These are phyloP conservation scores for Penicillium vulpinum DNA, from an alignment of 2,329 filamentous ascomycete species.

Conservation along the genomic window DNA sequence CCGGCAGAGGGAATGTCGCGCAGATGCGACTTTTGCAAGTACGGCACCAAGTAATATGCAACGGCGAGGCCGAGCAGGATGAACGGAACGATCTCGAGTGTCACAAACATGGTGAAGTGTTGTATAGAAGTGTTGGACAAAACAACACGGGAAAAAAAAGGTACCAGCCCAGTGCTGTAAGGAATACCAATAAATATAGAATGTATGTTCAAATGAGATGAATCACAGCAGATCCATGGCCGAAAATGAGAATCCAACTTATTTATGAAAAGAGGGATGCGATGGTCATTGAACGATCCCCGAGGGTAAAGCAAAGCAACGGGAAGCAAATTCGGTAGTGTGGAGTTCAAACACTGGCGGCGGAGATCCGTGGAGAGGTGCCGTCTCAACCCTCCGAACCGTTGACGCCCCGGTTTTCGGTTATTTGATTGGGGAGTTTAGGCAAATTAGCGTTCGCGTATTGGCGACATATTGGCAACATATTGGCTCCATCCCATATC, in stretches of 20 bases:
- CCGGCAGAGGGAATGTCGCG: slow-evolving; percentile 53
- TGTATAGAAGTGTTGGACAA: neutral
- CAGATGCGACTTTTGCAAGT: slow-evolving; percentile 57
- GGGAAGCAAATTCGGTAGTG: slow-evolving; percentile 26
- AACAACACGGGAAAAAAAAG: neutral
- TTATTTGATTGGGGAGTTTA: slow-evolving; percentile 9
- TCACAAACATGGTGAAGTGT: slow-evolving; percentile 31
- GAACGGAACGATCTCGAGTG: slow-evolving; percentile 36
- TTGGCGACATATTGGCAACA: slow-evolving; percentile 7
- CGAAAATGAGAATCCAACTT: neutral
- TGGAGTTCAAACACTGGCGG: slow-evolving; percentile 4
- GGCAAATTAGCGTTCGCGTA: slow-evolving; percentile 9
- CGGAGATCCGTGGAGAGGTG: slow-evolving; percentile 17
- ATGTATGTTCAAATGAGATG: neutral
- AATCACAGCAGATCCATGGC: neutral
- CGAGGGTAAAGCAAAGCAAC: slow-evolving; percentile 21
- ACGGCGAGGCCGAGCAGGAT: slow-evolving; percentile 52
- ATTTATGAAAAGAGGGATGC: slow-evolving; percentile 17
- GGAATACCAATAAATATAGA: neutral
- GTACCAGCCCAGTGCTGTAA: neutral
- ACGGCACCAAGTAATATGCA: slow-evolving; percentile 60
- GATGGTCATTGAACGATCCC: slow-evolving; percentile 9
- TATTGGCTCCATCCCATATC: neutral
- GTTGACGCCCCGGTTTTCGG: slow-evolving; percentile 6
- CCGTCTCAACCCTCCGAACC: slow-evolving; percentile 20